Conservation (phyloP, 1,139 yeast genomes). For the Hyphopichia pseudoburtonii region DNA sequence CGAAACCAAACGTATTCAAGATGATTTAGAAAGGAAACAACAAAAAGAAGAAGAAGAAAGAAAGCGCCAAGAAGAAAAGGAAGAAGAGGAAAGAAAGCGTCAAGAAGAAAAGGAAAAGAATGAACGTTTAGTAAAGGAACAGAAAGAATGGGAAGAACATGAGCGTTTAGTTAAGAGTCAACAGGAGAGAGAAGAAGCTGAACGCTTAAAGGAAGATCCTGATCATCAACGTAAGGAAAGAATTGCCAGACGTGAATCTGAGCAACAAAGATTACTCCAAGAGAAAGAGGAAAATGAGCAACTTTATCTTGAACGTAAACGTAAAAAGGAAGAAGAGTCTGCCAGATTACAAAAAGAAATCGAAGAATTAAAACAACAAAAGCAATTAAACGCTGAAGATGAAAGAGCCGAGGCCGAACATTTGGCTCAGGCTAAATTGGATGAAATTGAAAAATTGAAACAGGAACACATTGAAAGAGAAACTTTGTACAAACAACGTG, state of each 20-base stretch:
- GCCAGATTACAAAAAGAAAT: slow-evolving; percentile 28
- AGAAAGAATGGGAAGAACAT: slow-evolving; percentile 12
- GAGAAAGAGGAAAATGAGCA: slow-evolving; percentile 30
- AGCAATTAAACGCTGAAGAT: slow-evolving; percentile 22
- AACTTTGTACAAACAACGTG: slow-evolving; percentile 28
- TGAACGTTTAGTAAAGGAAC: slow-evolving; percentile 12
- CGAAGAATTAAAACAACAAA: slow-evolving; percentile 27
- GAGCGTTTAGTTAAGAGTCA: slow-evolving; percentile 9
- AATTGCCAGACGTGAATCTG: slow-evolving; percentile 26
- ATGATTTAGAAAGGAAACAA: slow-evolving; percentile 45
- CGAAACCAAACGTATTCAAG: slow-evolving; percentile 45
- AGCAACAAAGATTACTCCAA: slow-evolving; percentile 23
- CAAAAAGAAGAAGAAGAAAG: slow-evolving; percentile 35
- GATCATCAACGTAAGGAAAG: slow-evolving; percentile 29
- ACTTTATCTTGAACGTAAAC: slow-evolving; percentile 24
- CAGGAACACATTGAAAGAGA: slow-evolving; percentile 34
- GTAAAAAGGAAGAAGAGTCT: slow-evolving; percentile 26
- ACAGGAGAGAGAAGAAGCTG: slow-evolving; percentile 16
- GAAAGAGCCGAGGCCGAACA: slow-evolving; percentile 33
- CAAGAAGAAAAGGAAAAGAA: slow-evolving; percentile 22
- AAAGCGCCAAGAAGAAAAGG: slow-evolving; percentile 28
- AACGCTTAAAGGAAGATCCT: slow-evolving; percentile 23
- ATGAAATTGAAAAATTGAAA: slow-evolving; percentile 34
- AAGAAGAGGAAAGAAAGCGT: slow-evolving; percentile 30
- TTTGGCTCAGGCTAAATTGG: slow-evolving; percentile 32